A percentile compares a stretch with the other conserved stretches of the same genome.
phyloP scores from a whole-genome alignment of 2,329 filamentous ascomycete species.

The Sporothrix humicola region DNA sequence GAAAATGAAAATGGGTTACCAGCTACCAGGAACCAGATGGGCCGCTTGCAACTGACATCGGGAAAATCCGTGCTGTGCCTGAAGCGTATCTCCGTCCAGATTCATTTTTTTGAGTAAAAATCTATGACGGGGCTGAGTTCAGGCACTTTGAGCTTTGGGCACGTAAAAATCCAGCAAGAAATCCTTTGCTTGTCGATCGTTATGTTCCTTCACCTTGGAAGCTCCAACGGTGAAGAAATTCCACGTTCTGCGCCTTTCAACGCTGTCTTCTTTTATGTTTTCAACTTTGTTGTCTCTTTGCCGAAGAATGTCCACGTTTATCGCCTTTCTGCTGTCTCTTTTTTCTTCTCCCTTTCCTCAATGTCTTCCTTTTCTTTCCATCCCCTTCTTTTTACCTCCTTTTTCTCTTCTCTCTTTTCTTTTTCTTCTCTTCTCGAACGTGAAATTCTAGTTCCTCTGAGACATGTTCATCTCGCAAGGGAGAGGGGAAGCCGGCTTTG shows the following conservation, averaged over 20 bases:
- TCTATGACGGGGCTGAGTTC: not conserved
- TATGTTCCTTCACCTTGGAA: not conserved
- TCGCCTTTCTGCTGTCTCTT: not conserved
- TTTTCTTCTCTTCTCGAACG: not conserved
- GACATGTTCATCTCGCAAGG: slow-evolving; percentile 15
- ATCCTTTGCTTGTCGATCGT: not conserved
- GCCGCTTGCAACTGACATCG: not conserved
- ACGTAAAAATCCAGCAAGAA: not conserved
- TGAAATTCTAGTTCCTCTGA: not conserved
- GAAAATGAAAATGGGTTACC: not conserved
- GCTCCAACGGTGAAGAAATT: slow-evolving; percentile 14
- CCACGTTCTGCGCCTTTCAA: not conserved
- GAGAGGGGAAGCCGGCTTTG: not conserved
- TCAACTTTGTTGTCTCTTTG: not conserved
- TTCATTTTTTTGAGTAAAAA: not conserved
- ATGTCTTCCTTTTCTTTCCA: slow-evolving; percentile 9
- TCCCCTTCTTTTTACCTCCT: not conserved
- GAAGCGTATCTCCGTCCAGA: not conserved
- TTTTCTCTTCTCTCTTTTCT: too few species aligned
- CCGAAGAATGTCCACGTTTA: not conserved
- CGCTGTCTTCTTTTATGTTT: not conserved
- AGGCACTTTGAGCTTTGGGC: not conserved
- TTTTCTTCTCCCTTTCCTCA: not conserved
- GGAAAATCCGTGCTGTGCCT: not conserved
- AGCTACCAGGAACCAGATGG: not conserved